Conservation (phyloP, 2,329 filamentous ascomycete genomes). For the Curvularia sp. region DNA sequence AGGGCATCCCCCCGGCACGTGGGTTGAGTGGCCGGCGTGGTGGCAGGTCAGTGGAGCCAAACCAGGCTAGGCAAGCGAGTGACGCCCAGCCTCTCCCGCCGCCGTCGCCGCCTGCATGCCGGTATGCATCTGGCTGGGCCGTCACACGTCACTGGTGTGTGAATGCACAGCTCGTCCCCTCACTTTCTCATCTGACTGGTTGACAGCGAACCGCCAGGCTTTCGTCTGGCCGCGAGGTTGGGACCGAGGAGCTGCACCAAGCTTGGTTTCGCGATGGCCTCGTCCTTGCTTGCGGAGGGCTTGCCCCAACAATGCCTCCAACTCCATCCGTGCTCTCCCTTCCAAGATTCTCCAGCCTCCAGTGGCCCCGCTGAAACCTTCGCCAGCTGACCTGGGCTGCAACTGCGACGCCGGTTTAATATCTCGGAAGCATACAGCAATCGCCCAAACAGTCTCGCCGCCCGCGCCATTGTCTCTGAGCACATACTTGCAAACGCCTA, state of each 20-base stretch:
- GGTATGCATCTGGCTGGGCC: not conserved
- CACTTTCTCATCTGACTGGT: not conserved
- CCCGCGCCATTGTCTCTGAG: conserved; percentile 6
- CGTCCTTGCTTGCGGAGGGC: not conserved
- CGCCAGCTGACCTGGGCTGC: conserved; percentile 1
- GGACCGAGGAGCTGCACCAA: conserved; percentile 1
- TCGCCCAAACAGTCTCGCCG: conserved; percentile 13
- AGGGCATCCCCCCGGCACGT: no score
- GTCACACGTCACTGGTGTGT: conserved; percentile 8
- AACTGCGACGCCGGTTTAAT: conserved; percentile 1
- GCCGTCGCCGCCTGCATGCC: not conserved
- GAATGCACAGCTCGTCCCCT: conserved; percentile 1
- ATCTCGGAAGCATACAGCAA: not conserved
- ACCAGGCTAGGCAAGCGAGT: conserved; percentile 3
- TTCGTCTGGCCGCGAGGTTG: not conserved
- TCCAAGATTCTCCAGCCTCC: not conserved
- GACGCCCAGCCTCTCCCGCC: conserved; percentile 4
- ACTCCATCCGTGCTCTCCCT: not conserved
- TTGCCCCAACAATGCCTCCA: conserved; percentile 1
- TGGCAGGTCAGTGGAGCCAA: not conserved
- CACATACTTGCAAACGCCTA: conserved; percentile 11
- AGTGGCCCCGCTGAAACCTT: conserved; percentile 1
- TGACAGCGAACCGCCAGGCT: conserved; percentile 1
- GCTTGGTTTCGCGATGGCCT: conserved; percentile 4
- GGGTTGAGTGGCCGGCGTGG: not conserved